Evolutionary conservation across 352 stramenopile species (phyloP), one percentile per base, ranked within the genome.

Genomic region (Phytophthora citrophthora): DNA sequence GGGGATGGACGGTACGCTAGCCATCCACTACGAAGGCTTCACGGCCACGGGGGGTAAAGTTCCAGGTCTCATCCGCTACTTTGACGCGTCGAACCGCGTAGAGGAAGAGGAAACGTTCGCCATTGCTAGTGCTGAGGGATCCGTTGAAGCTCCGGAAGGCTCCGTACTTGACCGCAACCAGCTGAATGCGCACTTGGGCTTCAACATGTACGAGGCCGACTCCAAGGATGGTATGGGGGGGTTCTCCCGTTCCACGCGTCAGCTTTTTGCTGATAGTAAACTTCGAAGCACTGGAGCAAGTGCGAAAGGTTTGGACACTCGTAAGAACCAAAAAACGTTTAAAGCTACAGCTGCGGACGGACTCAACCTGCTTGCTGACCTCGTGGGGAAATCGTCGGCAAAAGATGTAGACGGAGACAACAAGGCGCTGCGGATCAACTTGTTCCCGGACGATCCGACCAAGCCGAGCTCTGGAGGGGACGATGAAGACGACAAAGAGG

Each of bases 181-280:
- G 45, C 69, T 79, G 12, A 81, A 85, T 27, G 66, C 77, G 9
- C 77, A 89, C 13, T 58, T 91, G 10, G 87, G 87, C 44, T 77
- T 83, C 64, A 95, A 95, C 70, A 93, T 95, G 85, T 95, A 93
- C 72, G 83, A 90, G 49, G 81, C 84, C 18, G 86, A 93, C 59
- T 77, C 80, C 29, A 91, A 89, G 44, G 75, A 76, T 26, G 68
- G 60, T 34, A 61, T 36, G 5, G 64, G 64, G 27, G 64, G 60
- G 2, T 74, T 82, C 53, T 68, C 64, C 5, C 61, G 62, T 10
- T 84, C 79, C 3, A 78, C 79, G 0, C 83, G 81, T 26, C 79
- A 94, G 32, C 71, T 88, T 23, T 74, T 89, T 10, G 74, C 79
- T 0, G 82, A 91, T 18, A 85, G 71, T 23, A 95, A 95, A 61